A percentile compares a stretch with the other conserved stretches of the same genome.
Evolutionary conservation across 331 rosid genomes (phyloP).

Genomic region (Arachis monticola): DNA sequence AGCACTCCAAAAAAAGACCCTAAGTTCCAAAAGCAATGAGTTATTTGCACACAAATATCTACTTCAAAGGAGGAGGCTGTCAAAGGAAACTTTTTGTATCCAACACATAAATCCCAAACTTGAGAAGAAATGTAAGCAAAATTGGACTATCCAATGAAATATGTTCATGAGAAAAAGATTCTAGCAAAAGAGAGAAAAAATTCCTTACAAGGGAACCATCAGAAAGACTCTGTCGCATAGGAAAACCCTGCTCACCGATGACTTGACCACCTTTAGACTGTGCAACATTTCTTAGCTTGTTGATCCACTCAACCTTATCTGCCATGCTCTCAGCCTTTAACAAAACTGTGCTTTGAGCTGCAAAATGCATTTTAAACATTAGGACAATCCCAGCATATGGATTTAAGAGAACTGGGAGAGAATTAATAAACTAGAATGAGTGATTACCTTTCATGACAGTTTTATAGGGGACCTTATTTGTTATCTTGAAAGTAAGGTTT

Average conservation of each 20-base stretch:
- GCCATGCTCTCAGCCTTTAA: constrained; percentile 93
- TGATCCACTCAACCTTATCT: constrained; percentile 89
- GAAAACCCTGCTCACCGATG: constrained; percentile 63
- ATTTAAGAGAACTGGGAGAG: background rate
- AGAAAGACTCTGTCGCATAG: constrained; percentile 89
- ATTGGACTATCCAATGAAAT: constrained; percentile 22
- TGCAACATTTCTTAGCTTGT: constrained; percentile 74
- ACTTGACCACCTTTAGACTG: constrained; percentile 70
- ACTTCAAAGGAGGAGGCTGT: constrained; percentile 4
- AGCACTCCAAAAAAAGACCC: constrained; percentile 24
- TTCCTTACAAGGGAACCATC: constrained; percentile 92
- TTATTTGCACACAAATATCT: constrained; percentile 26
- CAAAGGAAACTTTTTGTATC: background rate
- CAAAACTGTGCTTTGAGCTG: constrained; percentile 87
- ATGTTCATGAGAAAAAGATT: constrained; percentile 15
- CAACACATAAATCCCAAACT: constrained; percentile 16
- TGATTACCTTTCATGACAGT: constrained; percentile 87
- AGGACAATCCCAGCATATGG: constrained; percentile 3
- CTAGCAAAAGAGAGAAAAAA: background rate
- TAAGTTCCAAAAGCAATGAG: constrained; percentile 16
- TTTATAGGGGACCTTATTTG: constrained; percentile 91
- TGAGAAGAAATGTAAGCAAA: background rate
- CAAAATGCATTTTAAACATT: constrained; percentile 40
- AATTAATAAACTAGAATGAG: constrained; percentile 19
- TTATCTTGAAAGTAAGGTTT: constrained; percentile 80